phyloP scores from a whole-genome alignment of 169 alveolate species.

The Cryptosporidium baileyi region DNA sequence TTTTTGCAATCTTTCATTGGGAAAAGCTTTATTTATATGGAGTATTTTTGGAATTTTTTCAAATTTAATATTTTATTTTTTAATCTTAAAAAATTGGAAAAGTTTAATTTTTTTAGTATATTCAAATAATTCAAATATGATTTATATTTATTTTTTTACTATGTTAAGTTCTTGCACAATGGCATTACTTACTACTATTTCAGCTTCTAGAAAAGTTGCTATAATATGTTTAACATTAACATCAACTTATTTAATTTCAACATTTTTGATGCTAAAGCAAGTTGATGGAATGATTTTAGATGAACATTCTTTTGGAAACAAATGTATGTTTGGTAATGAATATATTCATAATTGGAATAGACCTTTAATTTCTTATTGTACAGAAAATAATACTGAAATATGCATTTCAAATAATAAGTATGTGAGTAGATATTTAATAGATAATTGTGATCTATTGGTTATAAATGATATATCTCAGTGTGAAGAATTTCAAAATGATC shows the following conservation, averaged over 20 bases:
- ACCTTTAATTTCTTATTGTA: constrained; percentile 26
- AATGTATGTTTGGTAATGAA: constrained; percentile 21
- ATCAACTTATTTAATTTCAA: background rate
- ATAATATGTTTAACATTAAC: constrained; percentile 29
- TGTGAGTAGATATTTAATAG: background rate
- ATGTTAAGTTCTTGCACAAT: background rate
- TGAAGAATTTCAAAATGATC: background rate
- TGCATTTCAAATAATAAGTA: constrained; percentile 12
- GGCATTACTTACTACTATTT: background rate
- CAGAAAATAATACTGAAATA: constrained; percentile 1
- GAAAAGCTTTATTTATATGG: constrained; percentile 22
- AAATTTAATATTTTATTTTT: background rate
- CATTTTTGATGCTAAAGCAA: background rate
- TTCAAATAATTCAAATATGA: background rate
- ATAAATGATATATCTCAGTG: background rate
- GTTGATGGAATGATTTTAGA: background rate
- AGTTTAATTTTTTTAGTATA: constrained; percentile 9
- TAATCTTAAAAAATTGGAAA: background rate
- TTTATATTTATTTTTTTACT: constrained; percentile 1
- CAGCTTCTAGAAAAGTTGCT: constrained; percentile 28
- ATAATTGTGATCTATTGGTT: constrained; percentile 2
- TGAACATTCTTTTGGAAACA: constrained; percentile 6
- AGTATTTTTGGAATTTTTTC: constrained; percentile 2
- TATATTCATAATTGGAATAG: constrained; percentile 13
- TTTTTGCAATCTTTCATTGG: constrained; percentile 8